Base-by-base conservation (phyloP, 225 moss, liverwort and hornwort species). In the Lunularia cruciata region DNA sequence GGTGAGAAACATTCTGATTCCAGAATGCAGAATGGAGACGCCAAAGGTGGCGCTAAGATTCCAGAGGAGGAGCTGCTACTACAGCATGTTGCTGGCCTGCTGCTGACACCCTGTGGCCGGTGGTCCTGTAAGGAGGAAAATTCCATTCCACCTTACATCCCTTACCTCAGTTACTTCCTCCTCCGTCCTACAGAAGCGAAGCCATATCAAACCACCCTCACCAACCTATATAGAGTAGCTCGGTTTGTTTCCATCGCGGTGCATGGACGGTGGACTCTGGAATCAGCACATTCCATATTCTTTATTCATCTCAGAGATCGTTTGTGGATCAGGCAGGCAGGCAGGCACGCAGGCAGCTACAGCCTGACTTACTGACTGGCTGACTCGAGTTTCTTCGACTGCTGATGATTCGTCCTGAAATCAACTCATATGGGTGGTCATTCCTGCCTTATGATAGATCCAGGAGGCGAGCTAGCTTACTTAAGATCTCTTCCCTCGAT, bases 231-330 rank as follows among this genome's bases (percentile, higher is more conserved):
- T 0, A 4, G 13, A 4, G 13, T 19, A 33, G 3, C 11, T 52
- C 22, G n/a, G 23, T 25, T 0, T 6, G 8, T 52, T 19, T 43
- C 15, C 15, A 57, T 6, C 32, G 32, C 32, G 18, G 57, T 33
- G 3, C 18, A 7, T 57, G 57, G 57, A 57, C 57, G 57, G 57
- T 54, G 54, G n/a, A n/a, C n/a, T n/a, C n/a, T n/a, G n/a, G n/a
- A n/a, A n/a, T n/a, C n/a, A n/a, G 3, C 13, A 47, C 3, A 48
- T 18, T 20, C 22, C 19, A 48, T 48, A 48, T 48, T 19, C 19
- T 48, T 9, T 48, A 4, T 1, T 19, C 9, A 48, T 48, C 47
- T 48, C 47, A n/a, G 1, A 18, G 19, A 5, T 48, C 19, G 5
- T 48, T 7, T 9, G 19, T 20, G 3, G 47, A 11, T 8, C 47